Evolutionary conservation across 1,284 basidiomycete genomes (phyloP).

Genomic region (Sporisorium iseilematis-ciliati): DNA sequence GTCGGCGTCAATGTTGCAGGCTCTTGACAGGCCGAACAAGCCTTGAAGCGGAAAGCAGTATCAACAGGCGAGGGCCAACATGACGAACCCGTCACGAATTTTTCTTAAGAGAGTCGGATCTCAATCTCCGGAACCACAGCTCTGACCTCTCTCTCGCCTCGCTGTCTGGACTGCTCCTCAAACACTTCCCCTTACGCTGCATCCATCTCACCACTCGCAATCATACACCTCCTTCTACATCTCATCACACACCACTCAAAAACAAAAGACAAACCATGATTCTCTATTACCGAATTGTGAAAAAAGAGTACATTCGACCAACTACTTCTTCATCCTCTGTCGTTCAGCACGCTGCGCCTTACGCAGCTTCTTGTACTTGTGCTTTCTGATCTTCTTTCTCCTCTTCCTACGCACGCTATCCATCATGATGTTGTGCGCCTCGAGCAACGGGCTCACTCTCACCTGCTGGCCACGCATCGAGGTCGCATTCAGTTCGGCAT

Average conservation of each 20-base stretch:
- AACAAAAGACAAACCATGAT: not conserved
- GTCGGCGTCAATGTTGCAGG: no score
- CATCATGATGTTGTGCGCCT: conserved; percentile 55
- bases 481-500: conserved; percentile 31
- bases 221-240: no score
- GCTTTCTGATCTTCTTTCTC: conserved; percentile 70
- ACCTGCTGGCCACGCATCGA: conserved; percentile 6
- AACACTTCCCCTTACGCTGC: not conserved
- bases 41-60: not conserved
- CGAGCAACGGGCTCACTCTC: conserved; percentile 39
- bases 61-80: not conserved
- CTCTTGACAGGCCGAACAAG: not conserved
- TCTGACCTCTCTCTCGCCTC: not conserved
- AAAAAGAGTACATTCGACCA: not conserved
- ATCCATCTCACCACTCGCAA: not conserved
- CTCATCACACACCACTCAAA: not conserved
- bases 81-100: not conserved
- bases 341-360: conserved; percentile 66
- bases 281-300: conserved; percentile 10
- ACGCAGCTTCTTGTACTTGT: conserved; percentile 69
- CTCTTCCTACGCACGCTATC: conserved; percentile 68
- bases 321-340: conserved; percentile 62
- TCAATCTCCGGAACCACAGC: conserved; percentile 11
- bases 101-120: conserved; percentile 2
- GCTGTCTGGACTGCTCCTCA: not conserved